Evolutionary conservation across 352 stramenopile genomes (phyloP), one percentile per base, ranked within the genome.

Genomic region (Phytophthora ohioensis): DNA sequence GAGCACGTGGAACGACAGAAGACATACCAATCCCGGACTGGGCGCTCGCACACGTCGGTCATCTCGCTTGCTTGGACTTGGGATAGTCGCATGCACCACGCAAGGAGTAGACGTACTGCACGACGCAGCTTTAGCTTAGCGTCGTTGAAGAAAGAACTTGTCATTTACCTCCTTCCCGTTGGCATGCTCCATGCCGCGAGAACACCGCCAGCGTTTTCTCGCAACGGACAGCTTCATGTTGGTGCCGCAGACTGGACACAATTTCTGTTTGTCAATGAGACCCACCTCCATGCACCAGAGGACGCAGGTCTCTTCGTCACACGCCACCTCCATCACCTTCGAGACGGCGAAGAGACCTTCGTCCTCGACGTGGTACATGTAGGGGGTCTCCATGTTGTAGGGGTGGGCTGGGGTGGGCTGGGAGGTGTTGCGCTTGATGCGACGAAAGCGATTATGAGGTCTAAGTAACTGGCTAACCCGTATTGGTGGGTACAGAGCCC

Each of bases 1-100:
- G 55, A 62, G 42, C 41, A 62, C 7, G 55, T 62, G 2, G 55
- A 30, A 7, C 41, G 55, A 15, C 55, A 62, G 42, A 34, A 62
- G 2, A 12, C 39, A 31, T 36, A 62, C 7, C 11, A 60, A 5
- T 56, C 10, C 3, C 48, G 32, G 15, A 17, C n/a, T 17, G 32
- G 48, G 12, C 10, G 15, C 34, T 32, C 7, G 4, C 2, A 48
- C 3, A 12, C 34, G 13, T 9, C 56, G 3, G 56, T 32, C 34
- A 55, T 12, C 56, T 47, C 45, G 4, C 32, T n/a, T 21, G 56
- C 45, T 46, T 64, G 43, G 3, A 21, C 17, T 41, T 65, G 57
- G 2, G 57, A 21, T 0, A 57, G 35, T 21, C 34, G n/a, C 57
- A 65, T 65, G 46, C 9, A 34, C 57, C 57, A 65, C n/a, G 34